Base-by-base conservation (phyloP, 2,329 filamentous ascomycete genomes). In the Fusarium pseudograminearum region DNA sequence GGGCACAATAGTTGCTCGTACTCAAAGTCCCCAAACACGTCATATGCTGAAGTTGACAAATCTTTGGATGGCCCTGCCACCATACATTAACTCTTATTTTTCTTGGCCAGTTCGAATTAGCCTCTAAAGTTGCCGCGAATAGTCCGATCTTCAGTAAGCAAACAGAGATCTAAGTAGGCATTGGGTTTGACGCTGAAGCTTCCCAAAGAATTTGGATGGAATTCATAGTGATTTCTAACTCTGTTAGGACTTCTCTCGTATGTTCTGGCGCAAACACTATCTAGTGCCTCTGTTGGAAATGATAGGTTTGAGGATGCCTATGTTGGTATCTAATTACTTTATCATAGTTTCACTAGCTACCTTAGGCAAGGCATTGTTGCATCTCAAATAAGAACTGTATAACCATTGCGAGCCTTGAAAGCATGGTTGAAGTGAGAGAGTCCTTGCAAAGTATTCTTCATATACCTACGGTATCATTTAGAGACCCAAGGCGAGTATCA, bases 51-150 rank as follows among this genome's bases (percentile, higher is more conserved):
- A 38, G 28, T 38, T 40, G 51, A 45, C n/a, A 50, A 36, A 30
- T 30, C 15, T 52, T 57, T 28, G 30, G n/a, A 48, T 38, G 57
- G 46, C 56, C 65, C 57, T 42, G 42, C 65, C 12, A 20, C 40
- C 26, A 62, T 63, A 52, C 31, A 28, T 34, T 52, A 42, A 54
- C 34, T 18, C 47, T 57, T 60, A 46, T 51, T 52, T 57, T 58
- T 56, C 55, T 57, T 68, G 57, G 62, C 11, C 26, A 45, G 24
- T 44, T 44, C 9, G 4, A 26, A 11, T 54, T 57, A 55, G 40
- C 57, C 58, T 60, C 60, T 44, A 38, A 62, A 45, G 51, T 50
- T 57, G 30, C 38, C 33, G 48, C 47, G 59, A 62, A 63, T 56
- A 51, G 44, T 38, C 61, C 51, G 55, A 33, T 61, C 61, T 50